Conservation (phyloP, 2,329 filamentous ascomycete species). For the Ophiostoma populinum region DNA sequence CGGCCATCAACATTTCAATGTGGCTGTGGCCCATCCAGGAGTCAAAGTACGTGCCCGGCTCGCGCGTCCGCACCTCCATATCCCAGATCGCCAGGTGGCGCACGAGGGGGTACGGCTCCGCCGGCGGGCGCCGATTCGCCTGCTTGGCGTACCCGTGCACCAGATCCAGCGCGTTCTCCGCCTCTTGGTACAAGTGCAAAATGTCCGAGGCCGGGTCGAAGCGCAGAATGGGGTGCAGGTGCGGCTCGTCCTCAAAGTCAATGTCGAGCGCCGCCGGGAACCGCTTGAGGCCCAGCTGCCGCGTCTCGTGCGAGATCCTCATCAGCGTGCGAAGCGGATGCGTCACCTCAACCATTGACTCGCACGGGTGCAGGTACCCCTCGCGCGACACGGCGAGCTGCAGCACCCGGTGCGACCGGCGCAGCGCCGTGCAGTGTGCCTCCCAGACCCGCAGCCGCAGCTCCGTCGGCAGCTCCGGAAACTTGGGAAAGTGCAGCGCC, state of each 20-base stretch:
- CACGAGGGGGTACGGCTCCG: background rate
- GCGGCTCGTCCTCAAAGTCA: constrained; percentile 4
- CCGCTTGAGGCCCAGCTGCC: constrained; percentile 4
- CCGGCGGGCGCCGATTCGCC: background rate
- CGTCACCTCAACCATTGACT: constrained; percentile 1
- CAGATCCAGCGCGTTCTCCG: background rate
- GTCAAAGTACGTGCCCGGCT: constrained; percentile 4
- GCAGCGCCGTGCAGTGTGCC: constrained; percentile 6
- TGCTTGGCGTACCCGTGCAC: background rate
- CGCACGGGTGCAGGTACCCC: background rate
- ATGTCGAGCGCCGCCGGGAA: constrained; percentile 9
- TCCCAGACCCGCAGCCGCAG: constrained; percentile 11
- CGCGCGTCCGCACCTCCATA: constrained; percentile 1
- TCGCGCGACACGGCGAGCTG: background rate
- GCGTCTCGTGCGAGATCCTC: constrained; percentile 9
- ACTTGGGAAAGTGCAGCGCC: constrained; percentile 6
- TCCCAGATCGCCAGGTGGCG: constrained; percentile 6
- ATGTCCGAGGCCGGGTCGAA: background rate
- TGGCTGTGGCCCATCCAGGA: background rate
- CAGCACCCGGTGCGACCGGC: constrained; percentile 1
- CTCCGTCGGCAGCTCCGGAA: constrained; percentile 8
- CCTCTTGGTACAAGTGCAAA: background rate
- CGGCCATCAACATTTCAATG: background rate
- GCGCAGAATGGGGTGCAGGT: background rate
- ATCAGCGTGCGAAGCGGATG: constrained; percentile 5